phyloP scores from a whole-genome alignment of 306 rosid genomes.

The Medicago lupulina region DNA sequence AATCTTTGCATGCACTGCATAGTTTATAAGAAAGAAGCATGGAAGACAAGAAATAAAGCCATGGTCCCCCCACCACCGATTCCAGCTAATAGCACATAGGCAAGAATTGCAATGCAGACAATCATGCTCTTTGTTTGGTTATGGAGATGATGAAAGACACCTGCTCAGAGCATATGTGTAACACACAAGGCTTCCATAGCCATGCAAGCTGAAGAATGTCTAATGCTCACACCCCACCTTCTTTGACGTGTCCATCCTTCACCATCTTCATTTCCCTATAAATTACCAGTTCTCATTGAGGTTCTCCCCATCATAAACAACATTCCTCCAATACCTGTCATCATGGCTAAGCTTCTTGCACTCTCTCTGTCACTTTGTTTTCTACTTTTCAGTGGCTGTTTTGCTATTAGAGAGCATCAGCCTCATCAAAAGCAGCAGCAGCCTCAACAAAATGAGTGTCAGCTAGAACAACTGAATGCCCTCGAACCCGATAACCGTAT shows the following conservation, averaged over 20 bases:
- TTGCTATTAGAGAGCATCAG: constrained; percentile 31
- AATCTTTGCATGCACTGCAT: neutral
- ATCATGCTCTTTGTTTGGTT: constrained; percentile 15
- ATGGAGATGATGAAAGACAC: constrained; percentile 38
- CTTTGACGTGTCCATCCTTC: constrained; percentile 48
- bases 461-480: constrained; percentile 18
- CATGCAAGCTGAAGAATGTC: constrained; percentile 68
- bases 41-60: neutral
- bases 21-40: neutral
- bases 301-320: constrained; percentile 46
- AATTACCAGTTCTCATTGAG: constrained; percentile 8
- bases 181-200: constrained; percentile 1
- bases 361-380: constrained; percentile 54
- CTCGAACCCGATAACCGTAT: constrained; percentile 41
- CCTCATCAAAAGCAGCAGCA: neutral
- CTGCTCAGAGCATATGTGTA: constrained; percentile 49
- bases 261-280: constrained; percentile 19
- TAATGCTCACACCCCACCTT: constrained; percentile 13
- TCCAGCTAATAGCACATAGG: neutral
- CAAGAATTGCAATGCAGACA: constrained; percentile 17
- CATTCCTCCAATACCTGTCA: neutral
- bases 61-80: constrained; percentile 35
- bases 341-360: constrained; percentile 55
- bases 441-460: constrained; percentile 38
- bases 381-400: constrained; percentile 49